Evolutionary conservation across 805 yeast genomes (phyloP).

Genomic region (Candida manassasensis): DNA sequence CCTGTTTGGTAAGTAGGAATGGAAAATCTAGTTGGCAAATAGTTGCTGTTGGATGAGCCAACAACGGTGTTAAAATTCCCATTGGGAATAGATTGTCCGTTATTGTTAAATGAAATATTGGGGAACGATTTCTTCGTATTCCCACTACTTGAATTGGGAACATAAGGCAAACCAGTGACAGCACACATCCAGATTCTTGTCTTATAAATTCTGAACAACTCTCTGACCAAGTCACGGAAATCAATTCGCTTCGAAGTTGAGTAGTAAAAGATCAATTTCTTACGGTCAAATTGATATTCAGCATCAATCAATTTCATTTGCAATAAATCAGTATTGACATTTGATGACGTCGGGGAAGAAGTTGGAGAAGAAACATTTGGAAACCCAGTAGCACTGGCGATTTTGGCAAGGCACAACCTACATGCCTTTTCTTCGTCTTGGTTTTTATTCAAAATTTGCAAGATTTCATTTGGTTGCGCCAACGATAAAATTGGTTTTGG

Average conservation of each 20-base stretch:
- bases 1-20: neutral
- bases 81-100: neutral
- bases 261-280: constrained; percentile 70
- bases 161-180: constrained; percentile 41
- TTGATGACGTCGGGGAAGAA: constrained; percentile 6
- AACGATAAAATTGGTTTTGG: constrained; percentile 65
- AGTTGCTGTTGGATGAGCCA: neutral
- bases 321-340: constrained; percentile 19
- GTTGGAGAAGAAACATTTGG: constrained; percentile 3
- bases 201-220: constrained; percentile 68
- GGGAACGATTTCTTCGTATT: neutral
- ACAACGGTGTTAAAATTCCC: neutral
- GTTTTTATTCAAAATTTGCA: constrained; percentile 52
- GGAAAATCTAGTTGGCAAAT: neutral
- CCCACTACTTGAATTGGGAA: neutral
- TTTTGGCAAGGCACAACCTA: constrained; percentile 53
- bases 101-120: neutral
- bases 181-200: constrained; percentile 85
- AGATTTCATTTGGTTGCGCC: constrained; percentile 59
- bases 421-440: constrained; percentile 70
- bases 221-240: constrained; percentile 68
- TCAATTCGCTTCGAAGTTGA: constrained; percentile 59
- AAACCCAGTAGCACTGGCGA: constrained; percentile 35
- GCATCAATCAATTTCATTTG: constrained; percentile 63
- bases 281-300: constrained; percentile 78